Percentiles rank a stretch among this genome's conserved stretches.
Conservation (phyloP, 1,139 yeast species). For the Yamadazyma atmosphaerica region DNA sequence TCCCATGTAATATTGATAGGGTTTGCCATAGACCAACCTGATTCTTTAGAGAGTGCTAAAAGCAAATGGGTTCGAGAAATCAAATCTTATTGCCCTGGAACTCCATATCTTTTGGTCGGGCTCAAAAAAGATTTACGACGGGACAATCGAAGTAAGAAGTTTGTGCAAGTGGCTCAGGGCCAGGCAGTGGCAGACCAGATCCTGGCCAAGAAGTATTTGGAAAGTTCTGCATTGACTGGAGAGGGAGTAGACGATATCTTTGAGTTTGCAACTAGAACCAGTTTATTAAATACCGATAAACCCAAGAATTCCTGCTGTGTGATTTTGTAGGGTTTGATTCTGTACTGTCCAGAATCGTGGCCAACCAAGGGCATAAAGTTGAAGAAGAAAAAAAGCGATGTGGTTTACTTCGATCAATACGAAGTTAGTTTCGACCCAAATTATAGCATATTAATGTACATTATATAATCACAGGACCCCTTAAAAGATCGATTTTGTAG, state of each 20-base stretch:
- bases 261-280: conserved; percentile 72
- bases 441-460: too few species aligned
- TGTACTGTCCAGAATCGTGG: too few species aligned
- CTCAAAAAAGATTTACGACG: conserved; percentile 65
- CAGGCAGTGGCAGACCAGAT: conserved; percentile 61
- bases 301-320: conserved; percentile 34
- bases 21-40: conserved; percentile 69
- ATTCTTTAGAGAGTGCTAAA: conserved; percentile 66
- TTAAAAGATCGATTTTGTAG: too few species aligned
- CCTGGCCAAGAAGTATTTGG: conserved; percentile 69
- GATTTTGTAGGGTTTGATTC: conserved; percentile 31
- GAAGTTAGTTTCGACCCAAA: too few species aligned
- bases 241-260: conserved; percentile 83
- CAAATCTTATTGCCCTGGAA: conserved; percentile 62
- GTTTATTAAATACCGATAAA: conserved; percentile 44
- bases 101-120: conserved; percentile 67
- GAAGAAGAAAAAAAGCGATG: too few species aligned
- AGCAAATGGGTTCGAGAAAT: conserved; percentile 77
- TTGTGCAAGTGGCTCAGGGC: conserved; percentile 56
- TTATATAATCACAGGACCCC: too few species aligned
- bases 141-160: conserved; percentile 32
- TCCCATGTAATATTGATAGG: conserved; percentile 74
- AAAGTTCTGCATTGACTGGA: conserved; percentile 76
- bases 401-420: too few species aligned
- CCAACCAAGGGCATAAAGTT: too few species aligned